Conservation (phyloP, 345 rosid genomes). For the Raphanus raphanistrum region DNA sequence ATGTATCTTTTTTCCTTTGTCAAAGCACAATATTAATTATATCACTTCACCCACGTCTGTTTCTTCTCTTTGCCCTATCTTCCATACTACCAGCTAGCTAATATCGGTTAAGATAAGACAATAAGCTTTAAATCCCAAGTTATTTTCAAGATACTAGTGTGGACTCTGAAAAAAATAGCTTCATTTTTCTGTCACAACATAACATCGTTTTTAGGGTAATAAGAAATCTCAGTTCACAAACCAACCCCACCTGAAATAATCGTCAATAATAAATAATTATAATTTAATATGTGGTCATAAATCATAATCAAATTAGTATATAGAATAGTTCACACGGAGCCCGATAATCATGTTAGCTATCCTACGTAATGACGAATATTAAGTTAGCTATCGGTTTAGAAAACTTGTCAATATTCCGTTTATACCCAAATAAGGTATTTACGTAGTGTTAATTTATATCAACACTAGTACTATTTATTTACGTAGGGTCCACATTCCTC, state of each 20-base stretch:
- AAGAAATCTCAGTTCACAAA: slow-evolving; percentile 5
- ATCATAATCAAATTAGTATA: background rate
- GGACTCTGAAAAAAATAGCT: background rate
- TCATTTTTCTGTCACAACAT: background rate
- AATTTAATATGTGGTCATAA: background rate
- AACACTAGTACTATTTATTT: background rate
- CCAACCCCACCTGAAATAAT: background rate
- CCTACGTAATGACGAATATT: slow-evolving; percentile 13
- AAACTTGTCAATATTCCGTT: slow-evolving; percentile 20
- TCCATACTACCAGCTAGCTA: slow-evolving; percentile 13
- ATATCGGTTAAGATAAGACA: slow-evolving; percentile 1
- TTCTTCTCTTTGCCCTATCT: background rate
- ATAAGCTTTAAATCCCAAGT: background rate
- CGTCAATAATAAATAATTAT: background rate
- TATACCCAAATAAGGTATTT: slow-evolving; percentile 18
- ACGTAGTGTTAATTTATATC: background rate
- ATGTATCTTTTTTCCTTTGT: background rate
- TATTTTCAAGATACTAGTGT: background rate
- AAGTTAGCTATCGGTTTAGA: background rate
- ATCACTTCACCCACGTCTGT: slow-evolving; percentile 2
- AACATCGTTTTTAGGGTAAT: background rate
- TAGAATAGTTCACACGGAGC: background rate
- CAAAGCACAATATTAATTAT: background rate
- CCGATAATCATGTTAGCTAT: slow-evolving; percentile 3
- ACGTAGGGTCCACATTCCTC: background rate